Percentiles rank a stretch among this genome's conserved stretches.
phyloP scores from a whole-genome alignment of 1,284 basidiomycete species.

The Boletus semigastroideus region DNA sequence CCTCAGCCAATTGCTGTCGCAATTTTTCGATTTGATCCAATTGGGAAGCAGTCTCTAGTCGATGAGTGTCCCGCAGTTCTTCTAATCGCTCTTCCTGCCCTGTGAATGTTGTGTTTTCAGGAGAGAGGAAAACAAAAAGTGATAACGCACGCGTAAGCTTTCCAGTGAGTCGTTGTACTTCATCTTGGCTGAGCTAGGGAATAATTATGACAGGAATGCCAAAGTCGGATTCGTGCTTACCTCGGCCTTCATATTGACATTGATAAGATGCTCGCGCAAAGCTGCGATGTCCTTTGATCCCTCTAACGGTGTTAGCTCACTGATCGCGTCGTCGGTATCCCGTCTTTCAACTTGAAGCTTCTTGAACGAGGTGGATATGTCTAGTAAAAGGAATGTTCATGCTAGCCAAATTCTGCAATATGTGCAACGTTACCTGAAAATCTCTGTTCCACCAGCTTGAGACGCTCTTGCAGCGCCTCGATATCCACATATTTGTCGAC shows the following conservation, averaged over 20 bases:
- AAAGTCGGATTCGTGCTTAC: constrained; percentile 39
- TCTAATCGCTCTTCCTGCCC: constrained; percentile 88
- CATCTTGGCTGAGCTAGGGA: constrained; percentile 62
- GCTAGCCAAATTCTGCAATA: background rate
- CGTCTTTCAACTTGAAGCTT: constrained; percentile 67
- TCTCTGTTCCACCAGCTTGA: constrained; percentile 69
- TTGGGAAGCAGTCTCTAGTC: constrained; percentile 74
- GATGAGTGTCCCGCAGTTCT: constrained; percentile 81
- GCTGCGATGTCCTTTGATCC: constrained; percentile 64
- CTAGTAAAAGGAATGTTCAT: constrained; percentile 38
- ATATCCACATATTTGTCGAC: constrained; percentile 35
- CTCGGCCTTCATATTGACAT: constrained; percentile 66
- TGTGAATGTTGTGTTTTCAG: constrained; percentile 33
- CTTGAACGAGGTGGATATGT: constrained; percentile 76
- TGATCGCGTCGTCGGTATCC: constrained; percentile 69
- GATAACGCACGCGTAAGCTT: constrained; percentile 63
- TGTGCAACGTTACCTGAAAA: constrained; percentile 54
- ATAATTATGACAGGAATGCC: background rate
- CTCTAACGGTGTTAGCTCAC: constrained; percentile 73
- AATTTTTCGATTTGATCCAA: constrained; percentile 71
- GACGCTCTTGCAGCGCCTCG: constrained; percentile 59
- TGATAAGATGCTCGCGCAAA: constrained; percentile 72
- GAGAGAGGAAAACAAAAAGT: background rate
- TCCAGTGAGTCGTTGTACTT: constrained; percentile 69
- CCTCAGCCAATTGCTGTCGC: constrained; percentile 64